Evolutionary conservation across 495 filamentous ascomycete genomes (phyloP), one percentile per base, ranked within the genome.

Genomic region (Alectoria sarmentosa): DNA sequence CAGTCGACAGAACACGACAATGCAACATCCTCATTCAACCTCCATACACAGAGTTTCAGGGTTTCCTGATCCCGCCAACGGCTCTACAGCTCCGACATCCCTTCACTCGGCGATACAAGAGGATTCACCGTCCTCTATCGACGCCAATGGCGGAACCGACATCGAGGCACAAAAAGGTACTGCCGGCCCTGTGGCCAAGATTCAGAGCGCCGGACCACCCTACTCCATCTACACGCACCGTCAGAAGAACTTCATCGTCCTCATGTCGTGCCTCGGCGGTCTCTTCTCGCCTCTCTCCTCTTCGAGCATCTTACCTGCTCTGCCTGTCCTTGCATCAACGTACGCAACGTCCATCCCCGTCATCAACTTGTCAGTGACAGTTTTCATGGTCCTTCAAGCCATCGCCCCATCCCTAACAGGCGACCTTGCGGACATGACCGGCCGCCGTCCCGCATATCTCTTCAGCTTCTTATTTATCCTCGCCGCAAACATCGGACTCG

Each of bases 291-390:
- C 88, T 2, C 79, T 90, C 34, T 88, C 86, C 0, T 84, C 86
- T 28, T 86, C 86, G 68, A 90, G 90, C 48, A 91, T 91, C 72
- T 90, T 90, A 61, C 89, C 89, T 2, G 88, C 87, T 5, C 74
- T 92, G 46, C 84, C 82, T 60, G 72, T 82, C n/a, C 69, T 90
- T 14, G 75, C 87, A 1, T 61, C 65, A 4, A 82, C 89, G 58
- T 76, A 90, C 13, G 68, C 80, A 52, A 85, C 90, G 0, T 83
- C 85, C 0, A 74, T 79, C 48, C 77, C 75, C 4, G 74, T 86
- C 64, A 88, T 90, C 75, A 91, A 90, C 68, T 69, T 92, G 65
- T 87, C 85, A 4, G 62, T 90, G 30, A 90, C 86, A 0, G 84
- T 83, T 26, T 88, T 86, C 62, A 86, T 88, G 84, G 79, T 87